Evolutionary conservation across 345 rosid species (phyloP).

Genomic region (Citrus unshiu): DNA sequence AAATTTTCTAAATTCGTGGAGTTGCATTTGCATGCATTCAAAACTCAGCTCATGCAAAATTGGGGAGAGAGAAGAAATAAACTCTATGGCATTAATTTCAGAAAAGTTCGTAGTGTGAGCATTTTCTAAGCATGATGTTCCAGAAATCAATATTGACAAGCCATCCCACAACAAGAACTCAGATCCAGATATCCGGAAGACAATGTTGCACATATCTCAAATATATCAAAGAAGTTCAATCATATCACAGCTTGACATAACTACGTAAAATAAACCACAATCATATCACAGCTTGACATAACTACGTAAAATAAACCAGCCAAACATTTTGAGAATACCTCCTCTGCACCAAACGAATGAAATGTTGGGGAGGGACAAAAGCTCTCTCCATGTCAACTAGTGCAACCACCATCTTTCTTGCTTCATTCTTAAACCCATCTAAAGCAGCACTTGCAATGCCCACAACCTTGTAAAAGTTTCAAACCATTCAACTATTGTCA

Average conservation of each 20-base stretch:
- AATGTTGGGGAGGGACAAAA: constrained; percentile 85
- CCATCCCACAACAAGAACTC: not conserved
- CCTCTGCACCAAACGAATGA: constrained; percentile 76
- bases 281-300: not conserved
- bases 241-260: not conserved
- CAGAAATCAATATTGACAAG: not conserved
- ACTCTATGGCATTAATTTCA: not conserved
- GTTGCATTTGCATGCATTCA: not conserved
- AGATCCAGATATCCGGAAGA: not conserved
- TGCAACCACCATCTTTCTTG: constrained; percentile 76
- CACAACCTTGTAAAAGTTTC: constrained; percentile 45
- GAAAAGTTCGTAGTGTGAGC: not conserved
- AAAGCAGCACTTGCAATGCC: constrained; percentile 72
- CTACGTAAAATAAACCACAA: not conserved
- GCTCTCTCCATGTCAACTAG: constrained; percentile 87
- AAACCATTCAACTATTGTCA: not conserved
- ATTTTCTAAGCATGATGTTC: not conserved
- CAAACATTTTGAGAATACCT: constrained; percentile 35
- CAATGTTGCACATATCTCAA: not conserved
- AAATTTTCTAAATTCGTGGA: not conserved
- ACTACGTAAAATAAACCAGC: not conserved
- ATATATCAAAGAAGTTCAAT: not conserved
- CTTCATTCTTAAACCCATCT: constrained; percentile 74
- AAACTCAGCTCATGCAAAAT: not conserved
- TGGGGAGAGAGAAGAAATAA: not conserved